Evolutionary conservation across 1,139 yeast species (phyloP), one percentile per base, ranked within the genome.

Genomic region (Geotrichum siamense): DNA sequence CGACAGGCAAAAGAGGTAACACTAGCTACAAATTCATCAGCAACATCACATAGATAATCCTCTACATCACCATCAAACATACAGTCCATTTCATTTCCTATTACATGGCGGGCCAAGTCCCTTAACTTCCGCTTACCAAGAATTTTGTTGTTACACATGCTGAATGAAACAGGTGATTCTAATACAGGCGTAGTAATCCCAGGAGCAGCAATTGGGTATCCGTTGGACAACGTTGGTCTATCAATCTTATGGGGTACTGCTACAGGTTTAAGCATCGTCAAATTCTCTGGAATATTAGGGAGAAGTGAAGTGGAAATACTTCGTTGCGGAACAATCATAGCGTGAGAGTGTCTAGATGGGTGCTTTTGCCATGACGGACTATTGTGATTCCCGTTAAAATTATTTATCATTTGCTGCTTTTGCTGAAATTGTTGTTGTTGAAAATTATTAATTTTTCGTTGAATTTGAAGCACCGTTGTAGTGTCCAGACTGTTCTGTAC

Each of bases 1-100:
- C 93, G 76, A 61, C 98, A 91, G 0, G 96, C 95, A 68, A 91
- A 91, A 2, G 86, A 74, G 0, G 96, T 86, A 2, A 93, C 95
- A 41, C 84, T 80, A 13, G 84, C 76, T 12, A 91, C 93, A 61
- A 91, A 91, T 59, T 93, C 98, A 61, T 93, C 99, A 0, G 98
- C 97, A 48, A 91, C 70, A 61, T 93, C 98, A 40, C 93, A 70
- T 40, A 91, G 68, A 33, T 89, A 67, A 54, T 89, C 96, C 61
- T 91, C 97, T 13, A 89, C 97, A 62, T 91, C 96, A 25, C 96
- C 96, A 60, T 89, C 97, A 45, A 91, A 82, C 44, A 57, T 54
- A 9, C 67, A 58, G 39, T 64, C 69, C n/a, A 76, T 75, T 6
- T 94, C 83, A 55, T 85, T 91, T 3, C 94, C 87, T 55, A 85